Percentiles rank a stretch among this genome's conserved stretches.
Evolutionary conservation across 2,329 filamentous ascomycete genomes (phyloP).

Genomic region (Microdochium nivale): DNA sequence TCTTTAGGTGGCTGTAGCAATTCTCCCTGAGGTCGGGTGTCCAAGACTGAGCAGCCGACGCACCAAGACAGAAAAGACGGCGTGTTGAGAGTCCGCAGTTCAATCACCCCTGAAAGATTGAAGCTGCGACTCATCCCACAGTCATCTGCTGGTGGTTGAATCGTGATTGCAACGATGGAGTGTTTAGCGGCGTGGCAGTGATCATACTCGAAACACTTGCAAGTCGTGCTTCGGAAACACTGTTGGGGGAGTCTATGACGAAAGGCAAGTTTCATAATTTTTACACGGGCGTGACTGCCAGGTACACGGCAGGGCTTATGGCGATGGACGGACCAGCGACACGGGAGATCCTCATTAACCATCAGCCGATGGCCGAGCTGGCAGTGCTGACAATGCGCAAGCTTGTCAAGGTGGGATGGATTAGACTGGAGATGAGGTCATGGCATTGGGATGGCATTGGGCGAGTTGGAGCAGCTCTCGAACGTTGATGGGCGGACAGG

Average conservation of each 20-base stretch:
- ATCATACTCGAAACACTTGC: not conserved
- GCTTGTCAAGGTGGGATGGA: not conserved
- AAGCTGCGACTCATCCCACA: no score
- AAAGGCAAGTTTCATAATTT: not conserved
- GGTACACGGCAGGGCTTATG: not conserved
- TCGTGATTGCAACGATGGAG: not conserved
- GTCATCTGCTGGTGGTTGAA: no score
- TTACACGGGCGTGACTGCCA: not conserved
- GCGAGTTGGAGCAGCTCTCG: not conserved
- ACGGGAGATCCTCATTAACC: not conserved
- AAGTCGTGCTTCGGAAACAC: not conserved
- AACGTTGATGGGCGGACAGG: not conserved
- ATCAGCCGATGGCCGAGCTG: not conserved
- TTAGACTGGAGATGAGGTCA: not conserved
- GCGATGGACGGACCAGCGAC: not conserved
- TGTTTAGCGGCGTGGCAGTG: not conserved
- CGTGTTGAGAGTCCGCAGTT: no score
- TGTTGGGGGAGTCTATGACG: not conserved
- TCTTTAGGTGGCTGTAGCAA: no score
- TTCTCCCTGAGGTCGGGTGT: no score
- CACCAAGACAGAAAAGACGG: no score
- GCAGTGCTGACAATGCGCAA: not conserved
- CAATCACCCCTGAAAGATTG: no score
- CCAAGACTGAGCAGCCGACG: no score
- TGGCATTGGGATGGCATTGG: no score